phyloP scores from a whole-genome alignment of 2,329 filamentous ascomycete genomes.

The Ascocoryne sarcoides region DNA sequence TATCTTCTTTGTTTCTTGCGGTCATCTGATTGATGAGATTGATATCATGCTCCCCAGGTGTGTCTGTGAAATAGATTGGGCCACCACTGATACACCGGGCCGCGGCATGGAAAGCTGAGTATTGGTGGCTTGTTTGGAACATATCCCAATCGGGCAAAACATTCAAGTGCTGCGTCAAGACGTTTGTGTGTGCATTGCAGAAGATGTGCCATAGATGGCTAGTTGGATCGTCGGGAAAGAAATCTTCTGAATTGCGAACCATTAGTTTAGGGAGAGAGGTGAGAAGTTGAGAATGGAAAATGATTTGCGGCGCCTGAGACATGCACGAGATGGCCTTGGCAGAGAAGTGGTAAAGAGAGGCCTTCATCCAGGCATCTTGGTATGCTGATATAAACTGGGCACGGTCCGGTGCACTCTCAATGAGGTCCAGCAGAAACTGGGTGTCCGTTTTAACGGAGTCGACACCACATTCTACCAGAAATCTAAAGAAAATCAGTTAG shows the following conservation, averaged over 20 bases:
- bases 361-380: constrained; percentile 6
- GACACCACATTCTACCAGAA: constrained; percentile 8
- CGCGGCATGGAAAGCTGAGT: constrained; percentile 9
- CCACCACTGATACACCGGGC: constrained; percentile 10
- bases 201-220: constrained; percentile 13
- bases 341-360: constrained; percentile 6
- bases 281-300: constrained; percentile 10
- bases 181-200: constrained; percentile 9
- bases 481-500: constrained; percentile 2
- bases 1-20: constrained; percentile 2
- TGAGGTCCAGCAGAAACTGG: constrained; percentile 8
- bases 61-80: constrained; percentile 13
- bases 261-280: constrained; percentile 1
- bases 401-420: constrained; percentile 1
- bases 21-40: constrained; percentile 6
- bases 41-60: constrained; percentile 5
- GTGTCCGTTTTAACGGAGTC: constrained; percentile 11
- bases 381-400: constrained; percentile 6
- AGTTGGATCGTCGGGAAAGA: constrained; percentile 10
- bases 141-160: constrained; percentile 4
- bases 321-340: constrained; percentile 14
- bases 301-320: constrained; percentile 8
- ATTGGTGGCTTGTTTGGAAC: constrained; percentile 11
- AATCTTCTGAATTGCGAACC: constrained; percentile 14
- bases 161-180: constrained; percentile 10